Conservation (phyloP, 306 rosid species). For the Boehmeria nivea region DNA sequence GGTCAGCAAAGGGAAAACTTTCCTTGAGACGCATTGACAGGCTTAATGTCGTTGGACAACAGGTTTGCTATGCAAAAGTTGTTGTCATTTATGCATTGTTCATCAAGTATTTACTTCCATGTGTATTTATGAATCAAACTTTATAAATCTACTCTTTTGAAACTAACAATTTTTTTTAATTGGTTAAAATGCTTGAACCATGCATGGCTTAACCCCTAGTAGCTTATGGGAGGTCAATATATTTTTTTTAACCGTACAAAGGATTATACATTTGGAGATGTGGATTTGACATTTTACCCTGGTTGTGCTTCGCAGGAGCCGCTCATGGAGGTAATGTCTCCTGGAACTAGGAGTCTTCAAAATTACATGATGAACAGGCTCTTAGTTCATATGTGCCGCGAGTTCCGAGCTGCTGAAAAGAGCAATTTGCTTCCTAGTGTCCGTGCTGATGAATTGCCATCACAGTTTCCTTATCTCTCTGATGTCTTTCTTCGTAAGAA, state of each 20-base stretch:
- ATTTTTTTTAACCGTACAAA: too few relatives aligned
- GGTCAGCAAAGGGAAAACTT: slow-evolving; percentile 91
- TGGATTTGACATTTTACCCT: slow-evolving; percentile 12
- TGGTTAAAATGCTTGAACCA: too few relatives aligned
- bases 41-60: slow-evolving; percentile 83
- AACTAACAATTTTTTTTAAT: too few relatives aligned
- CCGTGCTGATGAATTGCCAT: slow-evolving; percentile 61
- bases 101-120: slow-evolving; percentile 3
- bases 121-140: too few relatives aligned
- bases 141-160: too few relatives aligned
- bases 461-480: slow-evolving; percentile 74
- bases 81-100: neutral
- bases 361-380: slow-evolving; percentile 82
- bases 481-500: slow-evolving; percentile 73
- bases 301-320: slow-evolving; percentile 68
- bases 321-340: slow-evolving; percentile 91
- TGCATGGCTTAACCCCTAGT: too few relatives aligned
- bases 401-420: slow-evolving; percentile 85
- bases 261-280: too few relatives aligned
- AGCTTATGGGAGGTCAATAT: neutral
- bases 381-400: slow-evolving; percentile 73
- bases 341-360: slow-evolving; percentile 92
- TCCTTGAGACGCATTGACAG: slow-evolving; percentile 84
- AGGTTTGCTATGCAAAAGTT: too few relatives aligned
- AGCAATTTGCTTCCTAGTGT: slow-evolving; percentile 47